A percentile compares a stretch with the other conserved stretches of the same genome.
These are phyloP conservation scores for Torulaspora maleeae DNA, from an alignment of 805 yeast species.

Conservation along the genomic window DNA sequence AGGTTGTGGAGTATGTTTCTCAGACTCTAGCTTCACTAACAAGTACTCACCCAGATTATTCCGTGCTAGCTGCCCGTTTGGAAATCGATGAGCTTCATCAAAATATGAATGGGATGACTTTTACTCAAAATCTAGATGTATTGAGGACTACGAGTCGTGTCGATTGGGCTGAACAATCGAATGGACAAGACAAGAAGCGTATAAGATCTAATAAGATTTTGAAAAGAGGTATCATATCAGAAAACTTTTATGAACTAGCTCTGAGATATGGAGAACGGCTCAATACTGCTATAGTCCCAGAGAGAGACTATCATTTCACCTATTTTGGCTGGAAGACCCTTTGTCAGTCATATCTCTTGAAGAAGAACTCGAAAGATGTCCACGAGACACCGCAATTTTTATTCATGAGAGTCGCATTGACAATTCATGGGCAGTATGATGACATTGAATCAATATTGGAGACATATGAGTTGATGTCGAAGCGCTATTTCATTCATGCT, in stretches of 20 bases:
- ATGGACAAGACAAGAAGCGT: conserved; percentile 65
- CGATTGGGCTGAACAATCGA: neutral
- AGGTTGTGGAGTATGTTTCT: conserved; percentile 49
- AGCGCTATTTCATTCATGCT: conserved; percentile 82
- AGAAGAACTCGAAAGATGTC: conserved; percentile 42
- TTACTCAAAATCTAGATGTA: conserved; percentile 15
- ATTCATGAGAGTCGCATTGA: conserved; percentile 84
- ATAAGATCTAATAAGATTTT: conserved; percentile 63
- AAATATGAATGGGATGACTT: conserved; percentile 37
- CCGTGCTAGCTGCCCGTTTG: conserved; percentile 86
- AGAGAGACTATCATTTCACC: conserved; percentile 68
- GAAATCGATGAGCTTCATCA: conserved; percentile 89
- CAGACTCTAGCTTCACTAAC: conserved; percentile 96
- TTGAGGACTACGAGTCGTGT: conserved; percentile 7
- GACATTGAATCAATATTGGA: conserved; percentile 61
- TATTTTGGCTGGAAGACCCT: conserved; percentile 88
- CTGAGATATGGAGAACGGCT: conserved; percentile 55
- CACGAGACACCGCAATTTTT: conserved; percentile 83
- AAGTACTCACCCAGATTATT: conserved; percentile 95
- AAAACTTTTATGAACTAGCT: conserved; percentile 58
- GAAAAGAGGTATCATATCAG: conserved; percentile 63
- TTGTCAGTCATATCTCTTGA: conserved; percentile 74
- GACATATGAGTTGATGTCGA: conserved; percentile 83
- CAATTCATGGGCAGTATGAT: conserved; percentile 65
- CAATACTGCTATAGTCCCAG: conserved; percentile 63